Evolutionary conservation across 1,139 yeast species (phyloP).

Genomic region (Geotrichum australiense): DNA sequence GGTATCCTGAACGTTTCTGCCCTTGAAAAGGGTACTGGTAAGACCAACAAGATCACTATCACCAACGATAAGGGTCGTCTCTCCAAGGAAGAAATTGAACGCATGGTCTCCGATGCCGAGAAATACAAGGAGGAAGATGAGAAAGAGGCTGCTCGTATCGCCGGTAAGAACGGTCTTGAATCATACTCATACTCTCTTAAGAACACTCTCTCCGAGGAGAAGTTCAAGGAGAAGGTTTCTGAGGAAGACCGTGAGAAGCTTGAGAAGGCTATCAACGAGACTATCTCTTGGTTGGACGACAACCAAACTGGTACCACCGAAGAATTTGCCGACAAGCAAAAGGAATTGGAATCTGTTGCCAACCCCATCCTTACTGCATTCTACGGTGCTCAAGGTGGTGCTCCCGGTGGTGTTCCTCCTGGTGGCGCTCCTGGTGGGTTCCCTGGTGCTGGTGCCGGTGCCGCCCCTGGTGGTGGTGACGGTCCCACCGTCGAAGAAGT

Average conservation of each 20-base stretch:
- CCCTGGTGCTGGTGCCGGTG: constrained; percentile 50
- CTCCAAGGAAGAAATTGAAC: constrained; percentile 88
- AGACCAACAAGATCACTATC: constrained; percentile 72
- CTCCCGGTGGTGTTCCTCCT: constrained; percentile 51
- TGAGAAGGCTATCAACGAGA: constrained; percentile 77
- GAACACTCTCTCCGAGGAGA: constrained; percentile 74
- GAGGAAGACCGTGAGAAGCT: constrained; percentile 74
- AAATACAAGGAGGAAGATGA: constrained; percentile 81
- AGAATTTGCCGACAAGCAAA: constrained; percentile 82
- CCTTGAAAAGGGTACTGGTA: constrained; percentile 85
- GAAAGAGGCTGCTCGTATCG: constrained; percentile 71
- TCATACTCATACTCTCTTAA: constrained; percentile 86
- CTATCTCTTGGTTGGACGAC: constrained; percentile 81
- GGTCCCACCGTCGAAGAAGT: constrained; percentile 96
- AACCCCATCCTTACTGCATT: constrained; percentile 93
- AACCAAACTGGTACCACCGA: constrained; percentile 84
- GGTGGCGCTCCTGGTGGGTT: constrained; percentile 53
- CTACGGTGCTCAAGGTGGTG: constrained; percentile 52
- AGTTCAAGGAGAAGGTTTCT: constrained; percentile 74
- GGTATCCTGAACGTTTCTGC: constrained; percentile 94
- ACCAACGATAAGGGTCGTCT: constrained; percentile 95
- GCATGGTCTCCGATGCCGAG: constrained; percentile 91
- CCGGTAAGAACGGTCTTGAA: constrained; percentile 82
- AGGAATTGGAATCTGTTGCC: constrained; percentile 88
- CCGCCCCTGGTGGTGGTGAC: constrained; percentile 53